These are phyloP conservation scores for Oryza australiensis DNA, from an alignment of 176 grass and related monocot genomes.

Conservation along the genomic window DNA sequence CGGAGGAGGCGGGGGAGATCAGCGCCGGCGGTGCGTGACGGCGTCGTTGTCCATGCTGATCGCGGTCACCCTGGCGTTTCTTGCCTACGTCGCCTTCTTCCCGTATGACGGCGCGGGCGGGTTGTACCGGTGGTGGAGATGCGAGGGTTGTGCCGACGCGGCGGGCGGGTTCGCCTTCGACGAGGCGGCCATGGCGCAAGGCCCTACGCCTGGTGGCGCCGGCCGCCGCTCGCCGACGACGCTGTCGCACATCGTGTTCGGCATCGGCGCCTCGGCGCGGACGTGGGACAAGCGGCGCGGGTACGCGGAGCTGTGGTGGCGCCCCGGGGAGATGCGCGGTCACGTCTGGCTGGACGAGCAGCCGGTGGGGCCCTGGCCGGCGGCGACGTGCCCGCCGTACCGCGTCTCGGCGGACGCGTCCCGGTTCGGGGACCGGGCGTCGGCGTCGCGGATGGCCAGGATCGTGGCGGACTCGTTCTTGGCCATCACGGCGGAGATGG, in stretches of 20 bases:
- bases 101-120: conserved; percentile 42
- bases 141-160: conserved; percentile 22
- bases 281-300: conserved; percentile 66
- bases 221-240: conserved; percentile 33
- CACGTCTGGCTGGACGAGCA: conserved; percentile 88
- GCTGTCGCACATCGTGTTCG: conserved; percentile 83
- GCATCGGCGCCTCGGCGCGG: conserved; percentile 66
- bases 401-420: conserved; percentile 72
- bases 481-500: conserved; percentile 26
- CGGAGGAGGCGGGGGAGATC: conserved; percentile 9
- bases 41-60: conserved; percentile 55
- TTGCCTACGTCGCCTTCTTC: conserved; percentile 61
- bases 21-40: conserved; percentile 47
- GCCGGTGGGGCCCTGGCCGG: conserved; percentile 51
- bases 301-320: conserved; percentile 91
- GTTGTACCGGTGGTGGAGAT: conserved; percentile 45
- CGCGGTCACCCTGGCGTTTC: conserved; percentile 52
- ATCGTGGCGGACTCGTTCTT: conserved; percentile 74
- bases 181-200: background rate
- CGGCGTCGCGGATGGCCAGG: conserved; percentile 76
- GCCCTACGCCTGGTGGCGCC: background rate
- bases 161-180: conserved; percentile 23
- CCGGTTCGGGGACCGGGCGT: conserved; percentile 65
- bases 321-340: conserved; percentile 51
- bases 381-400: conserved; percentile 64